Evolutionary conservation across 2,329 filamentous ascomycete species (phyloP).

Genomic region (Calonectria montana): DNA sequence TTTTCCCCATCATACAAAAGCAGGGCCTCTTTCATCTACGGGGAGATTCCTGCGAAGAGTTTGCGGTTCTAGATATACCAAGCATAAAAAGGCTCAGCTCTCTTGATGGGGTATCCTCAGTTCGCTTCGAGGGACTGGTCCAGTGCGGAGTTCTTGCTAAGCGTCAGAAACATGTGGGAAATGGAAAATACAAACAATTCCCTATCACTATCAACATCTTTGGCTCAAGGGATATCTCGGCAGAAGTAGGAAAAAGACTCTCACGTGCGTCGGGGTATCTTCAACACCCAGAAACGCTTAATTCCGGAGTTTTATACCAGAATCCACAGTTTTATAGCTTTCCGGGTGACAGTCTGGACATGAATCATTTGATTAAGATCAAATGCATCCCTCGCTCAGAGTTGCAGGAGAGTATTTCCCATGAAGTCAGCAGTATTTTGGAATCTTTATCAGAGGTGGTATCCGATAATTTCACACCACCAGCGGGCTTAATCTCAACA

Average conservation of each 20-base stretch:
- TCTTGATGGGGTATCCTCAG: background rate
- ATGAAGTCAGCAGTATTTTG: background rate
- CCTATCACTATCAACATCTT: conserved; percentile 15
- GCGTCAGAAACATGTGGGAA: background rate
- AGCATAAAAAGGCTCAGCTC: background rate
- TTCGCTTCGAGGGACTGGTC: conserved; percentile 5
- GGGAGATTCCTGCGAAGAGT: background rate
- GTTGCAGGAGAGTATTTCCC: background rate
- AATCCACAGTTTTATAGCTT: conserved; percentile 13
- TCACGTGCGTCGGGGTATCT: background rate
- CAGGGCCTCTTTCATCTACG: background rate
- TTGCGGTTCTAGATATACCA: conserved; percentile 6
- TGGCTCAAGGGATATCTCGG: background rate
- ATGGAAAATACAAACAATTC: background rate
- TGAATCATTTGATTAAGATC: conserved; percentile 10
- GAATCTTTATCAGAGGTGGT: conserved; percentile 2
- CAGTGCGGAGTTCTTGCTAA: background rate
- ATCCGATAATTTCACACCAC: background rate
- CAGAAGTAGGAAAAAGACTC: background rate
- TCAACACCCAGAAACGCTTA: conserved; percentile 8
- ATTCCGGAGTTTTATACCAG: background rate
- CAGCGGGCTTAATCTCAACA: background rate
- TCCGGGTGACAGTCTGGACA: background rate
- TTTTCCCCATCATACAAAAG: background rate
- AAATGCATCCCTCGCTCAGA: background rate